Conservation (phyloP, 179 eudicot species). For the Beta macrorhiza region DNA sequence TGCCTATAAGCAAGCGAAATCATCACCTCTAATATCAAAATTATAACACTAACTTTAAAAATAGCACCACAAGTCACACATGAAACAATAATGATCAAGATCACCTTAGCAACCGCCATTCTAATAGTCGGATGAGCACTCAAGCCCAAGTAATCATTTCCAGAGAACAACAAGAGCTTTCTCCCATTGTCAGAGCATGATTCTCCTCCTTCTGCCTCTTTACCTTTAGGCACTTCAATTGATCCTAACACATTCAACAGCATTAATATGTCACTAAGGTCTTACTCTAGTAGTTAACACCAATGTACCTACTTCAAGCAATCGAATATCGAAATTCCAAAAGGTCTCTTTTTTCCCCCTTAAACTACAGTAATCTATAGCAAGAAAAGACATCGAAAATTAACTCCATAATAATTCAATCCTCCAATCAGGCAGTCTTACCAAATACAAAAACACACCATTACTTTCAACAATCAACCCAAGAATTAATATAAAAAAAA, state of each 20-base stretch:
- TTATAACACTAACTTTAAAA: neutral
- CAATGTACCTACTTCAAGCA: neutral
- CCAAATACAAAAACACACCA: neutral
- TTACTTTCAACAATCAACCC: neutral
- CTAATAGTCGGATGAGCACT: slow-evolving; percentile 84
- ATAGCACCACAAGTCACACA: neutral
- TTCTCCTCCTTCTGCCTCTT: slow-evolving; percentile 38
- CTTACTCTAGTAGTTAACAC: no score
- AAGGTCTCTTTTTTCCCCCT: neutral
- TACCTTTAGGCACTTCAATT: slow-evolving; percentile 32
- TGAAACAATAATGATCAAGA: slow-evolving; percentile 13
- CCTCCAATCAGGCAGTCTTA: neutral
- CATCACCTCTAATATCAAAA: slow-evolving; percentile 4
- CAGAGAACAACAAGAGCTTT: slow-evolving; percentile 81
- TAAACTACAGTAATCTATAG: neutral
- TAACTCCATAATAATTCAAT: neutral
- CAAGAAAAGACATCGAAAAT: neutral
- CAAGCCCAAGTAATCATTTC: slow-evolving; percentile 93
- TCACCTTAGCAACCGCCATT: slow-evolving; percentile 74
- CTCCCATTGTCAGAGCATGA: slow-evolving; percentile 30
- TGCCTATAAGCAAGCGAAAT: slow-evolving; percentile 43
- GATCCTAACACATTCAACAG: slow-evolving; percentile 47
- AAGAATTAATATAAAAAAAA: neutral
- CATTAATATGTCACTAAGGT: neutral
- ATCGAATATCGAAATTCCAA: neutral